These are phyloP conservation scores for Berkeleyomyces rouxiae DNA, from an alignment of 2,329 filamentous ascomycete species.

Conservation along the genomic window DNA sequence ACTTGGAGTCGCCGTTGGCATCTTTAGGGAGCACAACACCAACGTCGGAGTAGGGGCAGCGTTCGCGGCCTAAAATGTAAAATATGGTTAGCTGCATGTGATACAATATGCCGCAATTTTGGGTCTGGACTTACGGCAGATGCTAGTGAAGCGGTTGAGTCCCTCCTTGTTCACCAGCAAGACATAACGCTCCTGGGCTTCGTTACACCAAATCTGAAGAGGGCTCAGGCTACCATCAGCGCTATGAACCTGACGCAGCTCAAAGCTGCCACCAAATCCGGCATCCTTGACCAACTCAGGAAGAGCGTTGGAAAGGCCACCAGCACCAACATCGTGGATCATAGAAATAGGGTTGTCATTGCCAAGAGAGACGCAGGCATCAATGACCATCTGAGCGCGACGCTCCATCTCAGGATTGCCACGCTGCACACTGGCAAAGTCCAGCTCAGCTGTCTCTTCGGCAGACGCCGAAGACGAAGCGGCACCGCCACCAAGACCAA, in stretches of 20 bases:
- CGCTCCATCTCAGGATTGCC: constrained; percentile 95
- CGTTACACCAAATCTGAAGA: constrained; percentile 94
- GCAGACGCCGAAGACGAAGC: constrained; percentile 81
- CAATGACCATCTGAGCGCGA: constrained; percentile 94
- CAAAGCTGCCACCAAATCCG: constrained; percentile 76
- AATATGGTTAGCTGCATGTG: constrained; percentile 11
- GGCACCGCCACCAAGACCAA: constrained; percentile 74
- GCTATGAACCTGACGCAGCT: constrained; percentile 85
- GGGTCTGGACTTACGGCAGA: constrained; percentile 32
- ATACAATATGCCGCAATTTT: background rate
- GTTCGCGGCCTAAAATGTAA: constrained; percentile 47
- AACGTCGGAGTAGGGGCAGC: constrained; percentile 84
- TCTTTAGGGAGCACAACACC: constrained; percentile 53
- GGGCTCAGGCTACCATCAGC: constrained; percentile 86
- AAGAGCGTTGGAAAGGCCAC: constrained; percentile 58
- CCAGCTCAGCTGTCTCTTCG: constrained; percentile 77
- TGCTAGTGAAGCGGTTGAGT: constrained; percentile 58
- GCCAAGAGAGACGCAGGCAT: constrained; percentile 75
- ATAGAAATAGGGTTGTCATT: constrained; percentile 79
- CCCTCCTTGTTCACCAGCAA: constrained; percentile 68
- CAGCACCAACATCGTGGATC: constrained; percentile 94
- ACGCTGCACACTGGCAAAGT: constrained; percentile 93
- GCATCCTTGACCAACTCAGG: constrained; percentile 80
- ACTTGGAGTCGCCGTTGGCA: constrained; percentile 46
- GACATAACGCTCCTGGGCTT: constrained; percentile 93